Evolutionary conservation across 1,284 basidiomycete genomes (phyloP), one percentile per base, ranked within the genome.

Genomic region (Ustilago xerochloae): DNA sequence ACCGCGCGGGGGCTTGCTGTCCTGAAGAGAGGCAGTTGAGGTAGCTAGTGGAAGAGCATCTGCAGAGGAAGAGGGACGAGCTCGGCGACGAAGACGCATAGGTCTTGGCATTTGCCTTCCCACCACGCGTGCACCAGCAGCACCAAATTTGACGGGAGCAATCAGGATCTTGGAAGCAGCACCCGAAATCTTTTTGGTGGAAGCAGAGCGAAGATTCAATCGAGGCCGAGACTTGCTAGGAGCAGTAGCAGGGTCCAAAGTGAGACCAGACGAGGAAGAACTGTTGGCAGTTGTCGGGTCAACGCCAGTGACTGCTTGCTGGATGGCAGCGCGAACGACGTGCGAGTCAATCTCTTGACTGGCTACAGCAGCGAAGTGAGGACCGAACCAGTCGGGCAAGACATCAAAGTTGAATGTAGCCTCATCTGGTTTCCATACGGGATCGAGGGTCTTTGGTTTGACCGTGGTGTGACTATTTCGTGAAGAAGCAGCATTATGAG

Each of bases 381-480:
- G 76, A 3, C 67, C 67, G 30, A 63, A 66, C 66, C 82, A 82
- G 24, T 82, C 78, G 10, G 73, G 63, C 1, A 65, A 45, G 16
- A 81, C 62, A 28, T 65, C 66, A 29, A 73, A 73, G 20, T 80
- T 68, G 54, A 78, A 72, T 0, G 69, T 63, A 18, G 77, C 82
- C 41, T 81, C 80, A 4, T 61, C 58, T n/a, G 64, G 28, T 0
- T 87, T 84, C 84, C 90, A 97, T 2, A 86, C 85, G 0, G 95
- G 95, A 78, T 92, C 91, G n/a, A 92, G 83, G 0, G 89, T 91
- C 64, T 90, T 90, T 83, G 91, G 93, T 33, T 89, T 86, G n/a
- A 93, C 92, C 0, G 93, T 89, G 0, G 94, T 96, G 45, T 89
- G 87, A n/a, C n/a, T n/a, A n/a, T 90, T 87, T 5, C 87, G 88